A percentile compares a stretch with the other conserved stretches of the same genome.
phyloP scores from a whole-genome alignment of 1,139 yeast species.

The Pneumocystis carinii region DNA sequence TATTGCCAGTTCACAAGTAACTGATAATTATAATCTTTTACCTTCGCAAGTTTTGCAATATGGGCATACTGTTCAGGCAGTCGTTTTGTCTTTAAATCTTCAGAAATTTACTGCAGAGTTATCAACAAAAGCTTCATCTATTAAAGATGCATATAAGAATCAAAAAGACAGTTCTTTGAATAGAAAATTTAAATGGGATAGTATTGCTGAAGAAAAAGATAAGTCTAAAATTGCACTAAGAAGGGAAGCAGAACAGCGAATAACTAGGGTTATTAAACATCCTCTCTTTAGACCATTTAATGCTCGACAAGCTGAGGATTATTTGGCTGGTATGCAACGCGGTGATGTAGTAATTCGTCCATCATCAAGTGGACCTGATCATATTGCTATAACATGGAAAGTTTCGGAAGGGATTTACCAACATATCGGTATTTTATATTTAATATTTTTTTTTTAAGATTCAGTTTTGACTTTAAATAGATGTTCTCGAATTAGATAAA shows the following conservation, averaged over 20 bases:
- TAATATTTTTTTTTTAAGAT: neutral
- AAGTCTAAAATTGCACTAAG: conserved; percentile 36
- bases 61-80: conserved; percentile 82
- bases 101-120: conserved; percentile 59
- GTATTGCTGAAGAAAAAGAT: conserved; percentile 60
- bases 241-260: conserved; percentile 37
- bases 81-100: conserved; percentile 53
- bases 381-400: conserved; percentile 90
- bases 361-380: conserved; percentile 77
- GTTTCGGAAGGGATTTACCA: conserved; percentile 83
- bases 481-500: conserved; percentile 60
- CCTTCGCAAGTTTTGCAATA: conserved; percentile 35
- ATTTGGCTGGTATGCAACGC: conserved; percentile 68
- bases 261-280: conserved; percentile 72
- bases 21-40: conserved; percentile 32
- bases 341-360: conserved; percentile 95
- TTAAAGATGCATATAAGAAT: conserved; percentile 39
- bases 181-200: conserved; percentile 54
- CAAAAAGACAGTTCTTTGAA: conserved; percentile 5
- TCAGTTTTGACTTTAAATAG: conserved; percentile 19
- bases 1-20: conserved; percentile 49
- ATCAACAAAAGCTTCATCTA: conserved; percentile 52
- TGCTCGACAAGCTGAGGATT: conserved; percentile 82
- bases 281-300: conserved; percentile 78
- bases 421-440: conserved; percentile 34